phyloP scores from a whole-genome alignment of 208 protist genomes.

The Leishmania aethiopica region DNA sequence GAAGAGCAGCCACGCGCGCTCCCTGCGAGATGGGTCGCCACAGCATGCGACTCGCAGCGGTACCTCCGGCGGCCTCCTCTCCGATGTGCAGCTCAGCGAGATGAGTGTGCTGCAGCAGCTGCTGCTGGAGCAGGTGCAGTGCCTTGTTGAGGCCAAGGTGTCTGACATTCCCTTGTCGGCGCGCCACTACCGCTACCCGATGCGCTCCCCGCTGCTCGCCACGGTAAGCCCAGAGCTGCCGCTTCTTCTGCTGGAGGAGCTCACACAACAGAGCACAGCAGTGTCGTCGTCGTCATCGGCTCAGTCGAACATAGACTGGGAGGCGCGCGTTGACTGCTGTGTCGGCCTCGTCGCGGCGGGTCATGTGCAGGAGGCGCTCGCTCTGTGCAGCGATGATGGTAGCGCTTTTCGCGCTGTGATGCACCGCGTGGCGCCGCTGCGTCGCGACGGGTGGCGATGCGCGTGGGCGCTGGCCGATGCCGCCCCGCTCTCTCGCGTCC shows the following conservation, averaged over 20 bases:
- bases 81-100: constrained; percentile 7
- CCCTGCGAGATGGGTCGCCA: not conserved
- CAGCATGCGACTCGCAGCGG: not conserved
- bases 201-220: constrained; percentile 53
- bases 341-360: constrained; percentile 42
- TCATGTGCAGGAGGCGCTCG: constrained; percentile 31
- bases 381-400: constrained; percentile 31
- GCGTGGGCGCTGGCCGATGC: constrained; percentile 37
- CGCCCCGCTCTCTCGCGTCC: constrained; percentile 23
- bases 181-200: constrained; percentile 52
- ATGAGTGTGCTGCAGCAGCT: constrained; percentile 35
- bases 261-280: constrained; percentile 6
- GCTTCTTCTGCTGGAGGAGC: constrained; percentile 51
- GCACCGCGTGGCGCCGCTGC: constrained; percentile 19
- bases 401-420: constrained; percentile 26
- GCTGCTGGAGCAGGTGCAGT: constrained; percentile 67
- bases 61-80: not conserved
- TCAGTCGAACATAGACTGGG: constrained; percentile 11
- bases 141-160: constrained; percentile 63
- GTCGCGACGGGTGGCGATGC: constrained; percentile 31
- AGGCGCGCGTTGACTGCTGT: constrained; percentile 38
- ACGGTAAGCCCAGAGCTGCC: constrained; percentile 44
- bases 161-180: constrained; percentile 40
- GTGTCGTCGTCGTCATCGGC: not conserved
- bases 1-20: not conserved